Conservation (phyloP, 306 rosid species). For the Leucaena leucocephala region DNA sequence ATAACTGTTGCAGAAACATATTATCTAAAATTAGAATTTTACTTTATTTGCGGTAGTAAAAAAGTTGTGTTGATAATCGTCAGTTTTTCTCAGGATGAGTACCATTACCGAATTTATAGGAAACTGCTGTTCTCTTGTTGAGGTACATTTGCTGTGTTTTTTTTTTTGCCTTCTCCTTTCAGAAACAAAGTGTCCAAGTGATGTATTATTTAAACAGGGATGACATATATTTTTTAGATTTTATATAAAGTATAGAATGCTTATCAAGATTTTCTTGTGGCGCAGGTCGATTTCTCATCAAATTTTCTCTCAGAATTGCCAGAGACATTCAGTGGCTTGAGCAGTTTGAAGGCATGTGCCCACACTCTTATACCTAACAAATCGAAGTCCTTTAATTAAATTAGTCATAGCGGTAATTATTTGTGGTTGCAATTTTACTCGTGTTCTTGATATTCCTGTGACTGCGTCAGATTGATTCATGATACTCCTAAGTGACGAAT, state of each 20-base stretch:
- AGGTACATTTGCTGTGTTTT: constrained; percentile 53
- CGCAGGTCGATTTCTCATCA: constrained; percentile 81
- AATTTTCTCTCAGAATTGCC: constrained; percentile 81
- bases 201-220: constrained; percentile 22
- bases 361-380: not conserved
- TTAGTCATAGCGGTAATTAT: constrained; percentile 8
- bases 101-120: constrained; percentile 57
- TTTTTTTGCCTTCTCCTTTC: not conserved
- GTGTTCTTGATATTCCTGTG: not conserved
- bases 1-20: not conserved
- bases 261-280: constrained; percentile 30
- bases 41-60: constrained; percentile 5
- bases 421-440: not conserved
- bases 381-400: constrained; percentile 1
- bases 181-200: constrained; percentile 14
- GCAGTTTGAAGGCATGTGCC: constrained; percentile 67
- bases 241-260: constrained; percentile 6
- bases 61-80: constrained; percentile 13
- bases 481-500: not conserved
- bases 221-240: constrained; percentile 10
- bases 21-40: constrained; percentile 4
- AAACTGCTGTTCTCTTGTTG: constrained; percentile 74
- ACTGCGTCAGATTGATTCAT: not conserved
- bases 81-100: constrained; percentile 62
- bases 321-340: constrained; percentile 66